Base-by-base conservation (phyloP, 2,329 filamentous ascomycete genomes). In the Leptographium radiaticola region DNA sequence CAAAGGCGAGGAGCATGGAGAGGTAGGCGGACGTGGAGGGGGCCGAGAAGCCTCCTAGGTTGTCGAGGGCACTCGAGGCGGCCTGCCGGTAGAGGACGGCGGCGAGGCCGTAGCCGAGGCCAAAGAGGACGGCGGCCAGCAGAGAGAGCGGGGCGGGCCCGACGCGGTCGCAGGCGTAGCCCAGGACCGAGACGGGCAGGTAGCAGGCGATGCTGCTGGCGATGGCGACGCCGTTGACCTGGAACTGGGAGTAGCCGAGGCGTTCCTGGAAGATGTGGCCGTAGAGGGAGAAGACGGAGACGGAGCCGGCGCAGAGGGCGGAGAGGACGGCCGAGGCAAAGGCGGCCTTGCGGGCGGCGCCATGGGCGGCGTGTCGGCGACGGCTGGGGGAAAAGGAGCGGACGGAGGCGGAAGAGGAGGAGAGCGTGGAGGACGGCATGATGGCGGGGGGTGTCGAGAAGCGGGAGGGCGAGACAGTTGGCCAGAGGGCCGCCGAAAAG, bases 231-330 rank as follows among this genome's bases (percentile, higher is more conserved):
- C 84, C 81, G 68, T 97, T 97, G 68, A 98, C 89, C 67, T 93
- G 87, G 58, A 93, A 79, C 70, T 98, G 93, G 4, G 83, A 85
- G 70, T 97, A 98, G 64, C 83, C 85, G 51, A 98, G 76, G 46
- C 84, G 83, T 53, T 85, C 84, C 67, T 95, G 88, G 71, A 98
- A 89, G 49, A 94, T 76, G 60, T 88, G 90, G 10, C 87, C 93
- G 67, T 97, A 98, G 36, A 98, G 81, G 39, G 89, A 95, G 72
- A 93, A 98, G 49, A 89, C 87, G 50, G 89, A 89, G 63, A 97
- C 88, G 63, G 88, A 94, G 57, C 91, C 93, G 34, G 89, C 91
- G 66, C 87, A 93, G 36, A 96, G 77, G 15, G 79, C 73, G 16
- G 75, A 74, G 16, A 80, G 58, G 34, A 82, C 73, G 33, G 80